Percentiles rank a stretch among this genome's conserved stretches.
These are phyloP conservation scores for Tylopilus sp. DNA, from an alignment of 1,284 basidiomycete genomes.

Conservation along the genomic window DNA sequence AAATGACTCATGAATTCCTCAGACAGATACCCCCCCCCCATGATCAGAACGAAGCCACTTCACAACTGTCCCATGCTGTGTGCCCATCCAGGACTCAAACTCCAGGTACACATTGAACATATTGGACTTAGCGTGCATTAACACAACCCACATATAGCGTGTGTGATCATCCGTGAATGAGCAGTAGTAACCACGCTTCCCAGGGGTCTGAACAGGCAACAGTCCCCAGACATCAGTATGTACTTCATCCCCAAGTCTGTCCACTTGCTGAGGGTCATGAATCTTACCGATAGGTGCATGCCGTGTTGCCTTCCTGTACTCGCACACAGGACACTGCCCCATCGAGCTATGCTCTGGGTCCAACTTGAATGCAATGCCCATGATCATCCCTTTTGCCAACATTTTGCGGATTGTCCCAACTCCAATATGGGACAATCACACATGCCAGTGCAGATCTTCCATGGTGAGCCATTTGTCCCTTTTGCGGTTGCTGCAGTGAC, in stretches of 20 bases:
- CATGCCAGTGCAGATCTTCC: too few species aligned
- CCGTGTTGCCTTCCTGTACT: slow-evolving; percentile 6
- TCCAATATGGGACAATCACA: slow-evolving; percentile 8
- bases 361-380: slow-evolving; percentile 1
- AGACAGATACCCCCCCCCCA: background rate
- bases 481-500: too few species aligned
- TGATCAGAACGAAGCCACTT: background rate
- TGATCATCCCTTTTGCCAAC: slow-evolving; percentile 5
- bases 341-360: slow-evolving; percentile 20
- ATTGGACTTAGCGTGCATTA: slow-evolving; percentile 5
- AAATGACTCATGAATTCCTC: background rate
- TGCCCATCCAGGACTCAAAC: background rate
- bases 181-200: background rate
- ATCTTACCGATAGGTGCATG: slow-evolving; percentile 5
- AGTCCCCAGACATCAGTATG: slow-evolving; percentile 37
- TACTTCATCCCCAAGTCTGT: background rate
- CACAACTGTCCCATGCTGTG: background rate
- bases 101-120: background rate
- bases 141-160: background rate
- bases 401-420: slow-evolving; percentile 1
- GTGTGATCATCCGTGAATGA: slow-evolving; percentile 1
- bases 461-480: too few species aligned
- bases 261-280: too few species aligned
- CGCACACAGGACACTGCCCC: slow-evolving; percentile 4
- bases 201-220: slow-evolving; percentile 30